Base-by-base conservation (phyloP, 345 rosid genomes). In the Angophora floribunda region DNA sequence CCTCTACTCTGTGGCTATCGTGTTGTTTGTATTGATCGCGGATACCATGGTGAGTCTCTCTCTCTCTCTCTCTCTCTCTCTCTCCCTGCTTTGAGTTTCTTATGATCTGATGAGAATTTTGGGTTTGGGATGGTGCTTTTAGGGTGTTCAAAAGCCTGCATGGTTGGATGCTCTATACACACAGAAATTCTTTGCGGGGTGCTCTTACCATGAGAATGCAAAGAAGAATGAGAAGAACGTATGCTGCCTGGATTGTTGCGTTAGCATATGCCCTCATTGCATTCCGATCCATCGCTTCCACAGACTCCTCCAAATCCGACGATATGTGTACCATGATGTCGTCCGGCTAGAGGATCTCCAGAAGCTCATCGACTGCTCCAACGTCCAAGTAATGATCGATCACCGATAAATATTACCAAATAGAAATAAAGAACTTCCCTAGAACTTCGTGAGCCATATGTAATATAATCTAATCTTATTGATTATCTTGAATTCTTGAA, bases 211-310 rank as follows among this genome's bases (percentile, higher is more conserved):
- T 85, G 99, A 95, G 90, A 91, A 91, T 5, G 94, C 97, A 5
- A 98, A 96, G 93, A 98, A 98, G 94, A 98, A 98, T 44, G 99
- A 98, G 88, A 97, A 94, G 93, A 98, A 98, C 89, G 96, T 97
- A 0, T 98, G 94, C 84, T 98, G 99, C 85, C 93, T 98, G 86
- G 99, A 97, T 92, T 98, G 99, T 89, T 95, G 99, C 92, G 89
- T 90, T 78, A 98, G 99, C 89, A 93, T 98, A 9, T 98, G 99
- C 90, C 98, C 99, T 93, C 98, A 97, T 49, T 98, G 99, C 86
- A 92, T 98, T 8, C 95, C 98, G 4, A 93, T 96, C 19, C 99
- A 98, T 90, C 96, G 97, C 87, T 95, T 91, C 88, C 99, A 98
- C 55, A 90, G 98, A 32, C 99, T 98, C 75, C 99, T 98, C 88